Conservation (phyloP, 2,329 filamentous ascomycete genomes). For the Periconia sp. region DNA sequence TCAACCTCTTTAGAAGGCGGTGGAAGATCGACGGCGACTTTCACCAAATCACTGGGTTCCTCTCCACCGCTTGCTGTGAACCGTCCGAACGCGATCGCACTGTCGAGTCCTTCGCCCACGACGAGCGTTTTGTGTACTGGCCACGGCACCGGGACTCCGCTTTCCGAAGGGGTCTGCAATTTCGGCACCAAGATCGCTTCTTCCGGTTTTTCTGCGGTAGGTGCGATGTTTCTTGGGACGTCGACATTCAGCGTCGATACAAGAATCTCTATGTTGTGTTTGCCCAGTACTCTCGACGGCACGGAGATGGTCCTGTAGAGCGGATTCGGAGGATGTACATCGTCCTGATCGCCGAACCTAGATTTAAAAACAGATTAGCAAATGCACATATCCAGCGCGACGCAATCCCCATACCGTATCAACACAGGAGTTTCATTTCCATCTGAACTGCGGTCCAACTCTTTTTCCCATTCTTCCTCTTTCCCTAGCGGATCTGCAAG, state of each 20-base stretch:
- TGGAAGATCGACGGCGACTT: slow-evolving; percentile 61
- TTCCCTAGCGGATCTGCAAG: slow-evolving; percentile 49
- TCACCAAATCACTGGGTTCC: slow-evolving; percentile 48
- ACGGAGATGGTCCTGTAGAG: slow-evolving; percentile 64
- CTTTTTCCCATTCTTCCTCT: slow-evolving; percentile 48
- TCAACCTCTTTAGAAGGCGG: slow-evolving; percentile 42
- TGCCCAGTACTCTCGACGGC: slow-evolving; percentile 63
- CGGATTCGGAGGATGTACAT: slow-evolving; percentile 50
- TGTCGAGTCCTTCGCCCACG: slow-evolving; percentile 71
- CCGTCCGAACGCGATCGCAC: slow-evolving; percentile 58
- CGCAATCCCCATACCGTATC: slow-evolving; percentile 38
- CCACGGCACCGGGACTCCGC: slow-evolving; percentile 69
- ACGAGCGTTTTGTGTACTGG: slow-evolving; percentile 83
- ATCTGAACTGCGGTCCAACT: slow-evolving; percentile 37
- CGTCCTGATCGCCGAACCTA: slow-evolving; percentile 58
- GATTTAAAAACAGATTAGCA: slow-evolving; percentile 20
- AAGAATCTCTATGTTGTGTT: slow-evolving; percentile 65
- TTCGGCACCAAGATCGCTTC: slow-evolving; percentile 74
- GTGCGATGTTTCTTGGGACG: slow-evolving; percentile 29
- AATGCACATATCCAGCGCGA: background rate
- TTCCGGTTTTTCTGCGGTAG: slow-evolving; percentile 48
- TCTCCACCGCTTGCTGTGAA: slow-evolving; percentile 42
- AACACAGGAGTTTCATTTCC: slow-evolving; percentile 46
- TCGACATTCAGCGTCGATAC: slow-evolving; percentile 56
- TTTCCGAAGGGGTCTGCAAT: slow-evolving; percentile 67